These are phyloP conservation scores for Combretum micranthum DNA, from an alignment of 345 rosid genomes.

Conservation along the genomic window DNA sequence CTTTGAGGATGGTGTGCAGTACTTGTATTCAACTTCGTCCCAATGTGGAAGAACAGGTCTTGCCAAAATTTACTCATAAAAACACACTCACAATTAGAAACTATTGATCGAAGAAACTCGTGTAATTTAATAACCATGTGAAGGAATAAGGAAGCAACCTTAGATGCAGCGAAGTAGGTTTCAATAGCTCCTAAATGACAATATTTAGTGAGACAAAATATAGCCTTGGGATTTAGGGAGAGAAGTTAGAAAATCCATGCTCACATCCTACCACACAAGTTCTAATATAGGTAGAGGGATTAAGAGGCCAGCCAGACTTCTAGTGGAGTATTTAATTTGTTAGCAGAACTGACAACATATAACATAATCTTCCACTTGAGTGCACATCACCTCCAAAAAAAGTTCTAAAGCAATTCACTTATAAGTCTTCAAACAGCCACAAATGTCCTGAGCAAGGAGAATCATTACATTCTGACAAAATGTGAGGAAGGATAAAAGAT, in stretches of 20 bases:
- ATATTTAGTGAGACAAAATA: constrained; percentile 3
- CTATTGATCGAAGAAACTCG: background rate
- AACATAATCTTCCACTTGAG: too few species aligned
- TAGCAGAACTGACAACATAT: too few species aligned
- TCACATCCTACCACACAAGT: background rate
- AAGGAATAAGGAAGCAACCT: background rate
- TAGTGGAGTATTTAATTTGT: too few species aligned
- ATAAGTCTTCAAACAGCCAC: too few species aligned
- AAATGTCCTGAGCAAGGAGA: too few species aligned
- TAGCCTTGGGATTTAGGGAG: constrained; percentile 4
- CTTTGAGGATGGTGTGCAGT: too few species aligned
- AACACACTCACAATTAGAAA: background rate
- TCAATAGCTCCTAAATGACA: background rate
- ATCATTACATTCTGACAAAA: too few species aligned
- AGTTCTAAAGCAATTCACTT: too few species aligned
- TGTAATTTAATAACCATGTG: constrained; percentile 1
- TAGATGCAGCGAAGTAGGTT: background rate
- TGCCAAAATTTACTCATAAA: constrained; percentile 3
- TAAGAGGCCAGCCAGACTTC: too few species aligned
- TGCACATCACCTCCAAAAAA: too few species aligned
- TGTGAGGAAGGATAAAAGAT: too few species aligned
- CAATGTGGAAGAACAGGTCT: background rate
- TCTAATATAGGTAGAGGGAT: background rate
- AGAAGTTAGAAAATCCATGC: constrained; percentile 12
- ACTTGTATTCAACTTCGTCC: too few species aligned